phyloP scores from a whole-genome alignment of 768 basidiomycete species.

The Dendrothele bispora region DNA sequence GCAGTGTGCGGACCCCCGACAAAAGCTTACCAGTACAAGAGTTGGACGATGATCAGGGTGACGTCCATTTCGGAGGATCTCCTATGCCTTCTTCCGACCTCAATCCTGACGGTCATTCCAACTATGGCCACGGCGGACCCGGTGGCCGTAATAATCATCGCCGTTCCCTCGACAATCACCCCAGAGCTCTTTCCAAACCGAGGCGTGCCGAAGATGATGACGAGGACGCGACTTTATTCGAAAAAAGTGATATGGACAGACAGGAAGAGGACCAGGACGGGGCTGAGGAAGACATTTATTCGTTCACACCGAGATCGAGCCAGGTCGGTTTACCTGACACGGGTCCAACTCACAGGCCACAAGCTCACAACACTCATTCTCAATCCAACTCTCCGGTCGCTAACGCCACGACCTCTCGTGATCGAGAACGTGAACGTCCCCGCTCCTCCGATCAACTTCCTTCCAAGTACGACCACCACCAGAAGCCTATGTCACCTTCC shows the following conservation, averaged over 20 bases:
- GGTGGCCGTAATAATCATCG: slow-evolving; percentile 38
- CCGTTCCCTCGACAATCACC: no score
- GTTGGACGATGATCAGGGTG: slow-evolving; percentile 59
- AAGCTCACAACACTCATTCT: background rate
- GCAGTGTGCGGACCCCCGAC: slow-evolving; percentile 62
- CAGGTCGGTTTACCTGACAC: slow-evolving; percentile 49
- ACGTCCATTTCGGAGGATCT: slow-evolving; percentile 32
- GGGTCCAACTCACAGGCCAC: background rate
- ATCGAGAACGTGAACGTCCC: slow-evolving; percentile 52
- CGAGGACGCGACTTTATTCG: slow-evolving; percentile 47
- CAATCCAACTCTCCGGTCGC: slow-evolving; percentile 15
- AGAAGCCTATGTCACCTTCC: slow-evolving; percentile 58
- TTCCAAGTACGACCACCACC: no score
- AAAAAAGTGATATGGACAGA: slow-evolving; percentile 33
- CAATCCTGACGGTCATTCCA: slow-evolving; percentile 42
- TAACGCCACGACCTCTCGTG: slow-evolving; percentile 27
- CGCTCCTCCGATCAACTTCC: slow-evolving; percentile 64
- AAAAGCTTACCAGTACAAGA: slow-evolving; percentile 77
- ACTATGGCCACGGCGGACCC: slow-evolving; percentile 32
- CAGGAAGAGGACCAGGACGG: slow-evolving; percentile 43
- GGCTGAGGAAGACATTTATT: no score
- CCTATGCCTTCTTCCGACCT: slow-evolving; percentile 59
- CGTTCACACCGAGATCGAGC: slow-evolving; percentile 70
- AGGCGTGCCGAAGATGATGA: no score
- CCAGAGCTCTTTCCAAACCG: no score